Evolutionary conservation across 257 asterid species (phyloP).

Genomic region (Asclepias syriaca): DNA sequence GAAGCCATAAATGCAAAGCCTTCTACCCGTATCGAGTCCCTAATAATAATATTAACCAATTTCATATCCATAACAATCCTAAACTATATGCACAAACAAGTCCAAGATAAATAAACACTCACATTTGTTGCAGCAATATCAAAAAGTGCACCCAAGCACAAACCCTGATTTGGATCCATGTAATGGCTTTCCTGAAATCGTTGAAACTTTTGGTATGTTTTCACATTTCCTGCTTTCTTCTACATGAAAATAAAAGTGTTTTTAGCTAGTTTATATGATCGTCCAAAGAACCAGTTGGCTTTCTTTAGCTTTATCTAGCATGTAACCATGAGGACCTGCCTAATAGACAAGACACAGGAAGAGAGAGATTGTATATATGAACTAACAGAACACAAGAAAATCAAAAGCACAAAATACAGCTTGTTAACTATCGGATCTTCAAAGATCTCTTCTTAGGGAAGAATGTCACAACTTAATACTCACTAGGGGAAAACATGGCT

Average conservation of each 20-base stretch:
- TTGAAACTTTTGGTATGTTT: constrained; percentile 52
- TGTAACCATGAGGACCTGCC: neutral
- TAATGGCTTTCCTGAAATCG: constrained; percentile 79
- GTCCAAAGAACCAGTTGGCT: neutral
- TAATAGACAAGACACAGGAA: neutral
- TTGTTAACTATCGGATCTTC: neutral
- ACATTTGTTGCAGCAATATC: constrained; percentile 98
- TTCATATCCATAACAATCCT: constrained; percentile 7
- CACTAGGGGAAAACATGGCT: neutral
- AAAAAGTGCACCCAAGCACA: constrained; percentile 93
- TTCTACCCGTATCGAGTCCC: constrained; percentile 91
- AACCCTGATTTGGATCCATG: constrained; percentile 91
- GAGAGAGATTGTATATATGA: neutral
- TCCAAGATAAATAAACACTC: constrained; percentile 15
- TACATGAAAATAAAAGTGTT: constrained; percentile 28
- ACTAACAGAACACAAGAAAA: neutral
- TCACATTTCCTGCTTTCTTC: constrained; percentile 63
- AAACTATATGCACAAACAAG: constrained; percentile 5
- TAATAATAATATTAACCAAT: constrained; percentile 16
- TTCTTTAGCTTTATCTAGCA: neutral
- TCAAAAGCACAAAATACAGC: neutral
- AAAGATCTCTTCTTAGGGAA: neutral
- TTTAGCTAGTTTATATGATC: constrained; percentile 1
- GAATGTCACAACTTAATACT: neutral
- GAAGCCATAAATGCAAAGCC: constrained; percentile 89